Evolutionary conservation across 805 yeast species (phyloP).

Genomic region (Lipomyces sp.): DNA sequence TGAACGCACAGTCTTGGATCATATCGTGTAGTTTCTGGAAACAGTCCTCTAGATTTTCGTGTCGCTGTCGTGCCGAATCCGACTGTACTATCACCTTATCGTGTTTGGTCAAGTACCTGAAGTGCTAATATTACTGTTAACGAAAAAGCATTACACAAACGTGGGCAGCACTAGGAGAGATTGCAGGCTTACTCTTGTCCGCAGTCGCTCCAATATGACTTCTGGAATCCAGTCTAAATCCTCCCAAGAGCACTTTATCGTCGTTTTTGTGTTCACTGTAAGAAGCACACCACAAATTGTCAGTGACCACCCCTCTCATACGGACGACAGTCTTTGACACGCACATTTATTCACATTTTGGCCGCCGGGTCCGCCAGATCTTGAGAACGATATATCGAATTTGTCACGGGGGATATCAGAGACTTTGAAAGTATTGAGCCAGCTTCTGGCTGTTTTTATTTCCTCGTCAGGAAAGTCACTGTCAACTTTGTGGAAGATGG

Average conservation of each 20-base stretch:
- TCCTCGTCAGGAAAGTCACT: constrained; percentile 8
- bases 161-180: neutral
- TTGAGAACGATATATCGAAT: constrained; percentile 55
- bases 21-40: constrained; percentile 61
- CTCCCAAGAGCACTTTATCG: constrained; percentile 57
- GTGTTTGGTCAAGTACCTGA: constrained; percentile 59
- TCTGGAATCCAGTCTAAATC: constrained; percentile 64
- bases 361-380: constrained; percentile 87
- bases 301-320: neutral
- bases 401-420: constrained; percentile 51
- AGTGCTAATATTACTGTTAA: constrained; percentile 37
- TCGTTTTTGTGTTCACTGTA: constrained; percentile 61
- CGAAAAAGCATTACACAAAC: too few relatives aligned
- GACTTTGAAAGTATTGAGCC: constrained; percentile 50
- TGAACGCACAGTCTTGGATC: constrained; percentile 53
- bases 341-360: constrained; percentile 77
- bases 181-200: constrained; percentile 33
- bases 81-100: constrained; percentile 65
- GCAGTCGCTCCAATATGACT: constrained; percentile 53
- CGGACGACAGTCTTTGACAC: constrained; percentile 40
- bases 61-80: constrained; percentile 63
- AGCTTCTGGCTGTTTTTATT: constrained; percentile 46
- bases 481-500: constrained; percentile 10
- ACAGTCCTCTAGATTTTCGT: constrained; percentile 62
- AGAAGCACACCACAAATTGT: neutral